Evolutionary conservation across 2,329 filamentous ascomycete genomes (phyloP).

Genomic region (Cordyceps cicadae): DNA sequence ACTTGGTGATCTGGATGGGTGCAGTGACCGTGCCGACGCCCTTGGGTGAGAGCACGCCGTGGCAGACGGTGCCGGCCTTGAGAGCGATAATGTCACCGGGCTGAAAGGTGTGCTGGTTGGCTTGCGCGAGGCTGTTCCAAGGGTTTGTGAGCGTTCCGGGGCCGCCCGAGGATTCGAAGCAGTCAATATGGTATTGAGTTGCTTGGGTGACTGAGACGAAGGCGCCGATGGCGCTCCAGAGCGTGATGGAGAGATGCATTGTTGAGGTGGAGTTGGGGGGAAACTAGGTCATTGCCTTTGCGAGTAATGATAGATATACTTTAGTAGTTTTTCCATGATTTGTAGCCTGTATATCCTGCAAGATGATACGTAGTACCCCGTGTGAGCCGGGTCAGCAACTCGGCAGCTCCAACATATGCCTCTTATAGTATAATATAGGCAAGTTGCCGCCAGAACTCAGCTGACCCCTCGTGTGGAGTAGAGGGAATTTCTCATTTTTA

Average conservation of each 20-base stretch:
- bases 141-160: constrained; percentile 14
- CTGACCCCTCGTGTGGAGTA: too few species aligned
- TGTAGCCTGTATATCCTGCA: too few species aligned
- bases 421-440: too few species aligned
- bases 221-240: not conserved
- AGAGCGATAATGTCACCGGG: constrained; percentile 16
- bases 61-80: constrained; percentile 16
- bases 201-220: not conserved
- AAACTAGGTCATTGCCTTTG: not conserved
- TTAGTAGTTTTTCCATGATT: too few species aligned
- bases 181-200: constrained; percentile 17
- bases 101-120: constrained; percentile 14
- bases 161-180: constrained; percentile 11
- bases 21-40: constrained; percentile 15
- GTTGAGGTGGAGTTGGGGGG: not conserved
- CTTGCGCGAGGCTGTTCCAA: constrained; percentile 16
- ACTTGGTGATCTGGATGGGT: constrained; percentile 17
- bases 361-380: too few species aligned
- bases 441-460: too few species aligned
- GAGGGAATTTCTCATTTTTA: too few species aligned
- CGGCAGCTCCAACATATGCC: too few species aligned
- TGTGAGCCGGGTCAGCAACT: too few species aligned
- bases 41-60: constrained; percentile 16
- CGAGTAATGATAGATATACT: too few species aligned
- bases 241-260: not conserved